Percentiles rank a stretch among this genome's conserved stretches.
Evolutionary conservation across 805 yeast species (phyloP).

Genomic region (Yamadazyma insecticola): DNA sequence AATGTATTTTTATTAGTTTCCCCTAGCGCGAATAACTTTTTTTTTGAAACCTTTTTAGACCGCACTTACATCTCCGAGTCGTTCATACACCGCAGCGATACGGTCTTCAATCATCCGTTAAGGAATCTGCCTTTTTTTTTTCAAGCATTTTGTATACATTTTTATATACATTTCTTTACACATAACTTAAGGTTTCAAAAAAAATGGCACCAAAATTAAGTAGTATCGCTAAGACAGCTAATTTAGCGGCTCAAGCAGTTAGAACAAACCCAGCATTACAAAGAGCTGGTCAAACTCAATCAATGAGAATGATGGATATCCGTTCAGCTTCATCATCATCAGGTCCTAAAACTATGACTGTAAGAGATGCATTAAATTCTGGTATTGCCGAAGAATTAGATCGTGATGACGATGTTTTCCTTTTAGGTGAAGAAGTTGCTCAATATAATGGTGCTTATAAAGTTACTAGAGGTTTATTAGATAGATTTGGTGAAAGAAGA

Average conservation of each 20-base stretch:
- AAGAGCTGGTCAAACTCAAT: conserved; percentile 30
- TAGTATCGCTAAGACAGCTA: conserved; percentile 41
- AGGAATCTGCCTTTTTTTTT: too few species aligned
- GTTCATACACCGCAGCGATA: too few species aligned
- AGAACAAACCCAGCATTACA: conserved; percentile 19
- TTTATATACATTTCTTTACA: too few species aligned
- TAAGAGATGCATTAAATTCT: conserved; percentile 92
- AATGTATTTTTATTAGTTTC: too few species aligned
- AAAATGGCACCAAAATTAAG: conserved; percentile 6
- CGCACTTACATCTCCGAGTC: too few species aligned
- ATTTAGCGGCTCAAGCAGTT: conserved; percentile 32
- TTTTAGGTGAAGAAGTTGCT: conserved; percentile 99
- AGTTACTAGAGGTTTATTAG: conserved; percentile 91
- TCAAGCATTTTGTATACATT: too few species aligned
- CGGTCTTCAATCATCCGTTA: too few species aligned
- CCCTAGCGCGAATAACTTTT: too few species aligned
- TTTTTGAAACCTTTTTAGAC: too few species aligned
- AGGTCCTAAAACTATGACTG: conserved; percentile 67
- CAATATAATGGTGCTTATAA: conserved; percentile 99
- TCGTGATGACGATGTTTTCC: conserved; percentile 87
- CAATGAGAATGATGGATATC: conserved; percentile 29
- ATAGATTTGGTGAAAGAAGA: conserved; percentile 91
- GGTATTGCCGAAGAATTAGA: conserved; percentile 98
- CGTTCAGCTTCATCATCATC: conserved; percentile 46
- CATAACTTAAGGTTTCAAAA: too few species aligned